Conservation (phyloP, 352 stramenopile genomes). For the Halophytophthora batemanensis region DNA sequence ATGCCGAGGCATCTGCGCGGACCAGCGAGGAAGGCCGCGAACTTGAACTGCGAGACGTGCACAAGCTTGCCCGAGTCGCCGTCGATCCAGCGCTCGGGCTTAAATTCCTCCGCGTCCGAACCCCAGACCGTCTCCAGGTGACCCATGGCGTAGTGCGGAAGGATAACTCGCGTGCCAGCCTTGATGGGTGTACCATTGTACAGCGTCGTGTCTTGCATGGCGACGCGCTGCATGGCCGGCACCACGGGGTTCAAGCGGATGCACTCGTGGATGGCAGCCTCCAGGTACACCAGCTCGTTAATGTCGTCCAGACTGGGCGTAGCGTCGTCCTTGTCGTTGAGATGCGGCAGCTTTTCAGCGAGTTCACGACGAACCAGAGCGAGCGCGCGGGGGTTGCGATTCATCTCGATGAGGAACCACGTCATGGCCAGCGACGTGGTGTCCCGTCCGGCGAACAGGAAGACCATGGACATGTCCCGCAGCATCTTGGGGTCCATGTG, state of each 20-base stretch:
- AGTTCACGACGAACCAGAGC: slow-evolving; percentile 37
- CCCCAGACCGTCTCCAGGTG: slow-evolving; percentile 39
- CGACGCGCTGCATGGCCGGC: slow-evolving; percentile 34
- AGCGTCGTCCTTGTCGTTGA: slow-evolving; percentile 13
- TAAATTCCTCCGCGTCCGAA: slow-evolving; percentile 46
- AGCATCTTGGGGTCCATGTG: slow-evolving; percentile 33
- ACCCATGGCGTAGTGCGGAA: slow-evolving; percentile 61
- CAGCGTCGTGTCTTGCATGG: slow-evolving; percentile 48
- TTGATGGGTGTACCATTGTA: slow-evolving; percentile 64
- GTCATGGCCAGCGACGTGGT: slow-evolving; percentile 69
- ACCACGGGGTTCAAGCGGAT: slow-evolving; percentile 44
- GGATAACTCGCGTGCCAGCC: slow-evolving; percentile 45
- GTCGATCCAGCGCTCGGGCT: slow-evolving; percentile 67
- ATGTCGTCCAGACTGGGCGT: slow-evolving; percentile 32
- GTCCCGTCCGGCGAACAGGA: slow-evolving; percentile 73
- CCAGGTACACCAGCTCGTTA: slow-evolving; percentile 37
- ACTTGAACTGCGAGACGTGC: slow-evolving; percentile 30
- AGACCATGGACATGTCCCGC: slow-evolving; percentile 71
- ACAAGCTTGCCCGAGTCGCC: slow-evolving; percentile 16
- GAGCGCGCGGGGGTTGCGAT: slow-evolving; percentile 42
- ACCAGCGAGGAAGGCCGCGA: slow-evolving; percentile 42
- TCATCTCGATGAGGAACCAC: slow-evolving; percentile 81
- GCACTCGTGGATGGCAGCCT: slow-evolving; percentile 44
- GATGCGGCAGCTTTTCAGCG: slow-evolving; percentile 38
- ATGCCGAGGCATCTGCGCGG: slow-evolving; percentile 44